Evolutionary conservation across 179 eudicot species (phyloP).

Genomic region (Vitellaria paradoxa): DNA sequence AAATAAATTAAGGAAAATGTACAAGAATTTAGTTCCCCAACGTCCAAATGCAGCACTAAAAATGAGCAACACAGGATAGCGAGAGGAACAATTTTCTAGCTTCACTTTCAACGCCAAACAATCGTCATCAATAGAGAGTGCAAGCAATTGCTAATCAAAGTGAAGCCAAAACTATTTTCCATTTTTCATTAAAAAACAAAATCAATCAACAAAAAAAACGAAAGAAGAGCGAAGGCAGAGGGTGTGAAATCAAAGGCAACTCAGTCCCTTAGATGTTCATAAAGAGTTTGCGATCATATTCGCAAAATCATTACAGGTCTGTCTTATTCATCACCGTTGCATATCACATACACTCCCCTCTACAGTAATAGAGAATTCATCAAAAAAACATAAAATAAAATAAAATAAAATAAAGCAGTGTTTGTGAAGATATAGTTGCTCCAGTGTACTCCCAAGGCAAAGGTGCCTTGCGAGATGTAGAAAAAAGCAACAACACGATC

Average conservation of each 20-base stretch:
- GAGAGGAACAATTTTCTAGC: conserved; percentile 45
- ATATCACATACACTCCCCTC: background rate
- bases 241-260: conserved; percentile 11
- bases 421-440: conserved; percentile 34
- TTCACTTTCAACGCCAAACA: conserved; percentile 12
- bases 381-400: background rate
- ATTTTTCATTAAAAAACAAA: background rate
- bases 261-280: conserved; percentile 97
- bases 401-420: background rate
- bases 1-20: background rate
- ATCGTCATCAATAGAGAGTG: background rate
- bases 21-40: conserved; percentile 42
- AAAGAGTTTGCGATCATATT: conserved; percentile 60
- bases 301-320: conserved; percentile 91
- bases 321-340: conserved; percentile 62
- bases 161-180: background rate
- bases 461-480: background rate
- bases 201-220: background rate
- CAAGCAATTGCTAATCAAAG: background rate
- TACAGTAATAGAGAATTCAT: no score
- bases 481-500: conserved; percentile 35
- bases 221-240: background rate
- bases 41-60: conserved; percentile 45
- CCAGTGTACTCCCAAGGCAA: conserved; percentile 22
- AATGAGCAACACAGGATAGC: conserved; percentile 42